phyloP scores from a whole-genome alignment of 768 basidiomycete species.

The Amanita phalloides region DNA sequence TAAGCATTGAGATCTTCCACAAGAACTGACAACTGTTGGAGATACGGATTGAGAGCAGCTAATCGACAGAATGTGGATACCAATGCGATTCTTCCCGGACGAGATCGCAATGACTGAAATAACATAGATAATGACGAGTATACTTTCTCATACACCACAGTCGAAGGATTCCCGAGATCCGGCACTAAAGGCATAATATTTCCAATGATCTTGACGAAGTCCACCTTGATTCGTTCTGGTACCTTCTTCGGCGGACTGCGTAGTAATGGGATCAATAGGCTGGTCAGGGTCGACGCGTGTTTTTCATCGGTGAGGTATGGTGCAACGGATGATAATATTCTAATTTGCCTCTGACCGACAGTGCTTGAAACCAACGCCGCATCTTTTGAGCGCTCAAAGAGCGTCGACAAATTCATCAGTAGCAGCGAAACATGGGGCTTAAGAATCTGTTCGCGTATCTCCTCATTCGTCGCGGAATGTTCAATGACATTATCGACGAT shows the following conservation, averaged over 20 bases:
- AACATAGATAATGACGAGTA: constrained; percentile 64
- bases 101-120: constrained; percentile 67
- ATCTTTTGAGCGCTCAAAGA: constrained; percentile 56
- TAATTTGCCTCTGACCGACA: constrained; percentile 73
- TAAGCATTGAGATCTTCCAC: constrained; percentile 75
- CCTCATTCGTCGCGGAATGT: constrained; percentile 38
- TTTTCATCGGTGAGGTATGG: constrained; percentile 56
- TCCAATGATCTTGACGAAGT: constrained; percentile 63
- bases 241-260: constrained; percentile 67
- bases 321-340: constrained; percentile 71
- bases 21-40: constrained; percentile 40
- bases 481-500: constrained; percentile 65
- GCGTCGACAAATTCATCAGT: constrained; percentile 55
- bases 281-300: constrained; percentile 66
- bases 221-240: constrained; percentile 78
- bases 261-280: constrained; percentile 69
- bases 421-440: constrained; percentile 64
- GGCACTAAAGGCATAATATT: constrained; percentile 58
- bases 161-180: constrained; percentile 38
- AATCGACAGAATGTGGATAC: constrained; percentile 50
- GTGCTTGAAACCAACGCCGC: constrained; percentile 41
- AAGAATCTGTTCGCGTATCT: constrained; percentile 42
- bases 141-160: constrained; percentile 34
- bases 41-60: constrained; percentile 30
- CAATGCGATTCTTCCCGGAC: constrained; percentile 60